A percentile compares a stretch with the other conserved stretches of the same genome.
phyloP scores from a whole-genome alignment of 495 filamentous ascomycete genomes.

The Penicillium alfredii region DNA sequence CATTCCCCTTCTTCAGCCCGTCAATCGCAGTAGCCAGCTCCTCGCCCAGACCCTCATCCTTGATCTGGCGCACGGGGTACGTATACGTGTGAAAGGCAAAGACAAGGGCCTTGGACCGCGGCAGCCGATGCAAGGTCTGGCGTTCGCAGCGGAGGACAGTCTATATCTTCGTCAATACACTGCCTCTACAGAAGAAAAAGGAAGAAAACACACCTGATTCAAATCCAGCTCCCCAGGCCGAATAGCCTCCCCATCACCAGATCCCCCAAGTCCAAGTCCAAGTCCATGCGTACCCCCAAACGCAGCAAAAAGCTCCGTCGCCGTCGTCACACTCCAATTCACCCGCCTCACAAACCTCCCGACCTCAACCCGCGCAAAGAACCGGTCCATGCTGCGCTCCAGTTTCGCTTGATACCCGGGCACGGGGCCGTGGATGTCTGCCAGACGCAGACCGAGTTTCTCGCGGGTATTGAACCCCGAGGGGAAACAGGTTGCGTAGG shows the following conservation, averaged over 20 bases:
- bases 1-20: slow-evolving; percentile 62
- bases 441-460: slow-evolving; percentile 58
- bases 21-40: slow-evolving; percentile 67
- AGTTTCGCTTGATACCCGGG: slow-evolving; percentile 66
- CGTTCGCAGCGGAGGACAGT: slow-evolving; percentile 63
- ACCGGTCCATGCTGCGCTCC: slow-evolving; percentile 70
- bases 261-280: slow-evolving; percentile 17
- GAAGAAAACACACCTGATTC: slow-evolving; percentile 33
- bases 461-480: slow-evolving; percentile 59
- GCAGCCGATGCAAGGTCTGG: slow-evolving; percentile 71
- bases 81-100: slow-evolving; percentile 80
- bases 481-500: slow-evolving; percentile 67
- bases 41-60: slow-evolving; percentile 59
- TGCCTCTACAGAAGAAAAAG: not conserved
- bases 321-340: slow-evolving; percentile 61
- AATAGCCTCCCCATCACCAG: slow-evolving; percentile 37
- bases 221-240: slow-evolving; percentile 41
- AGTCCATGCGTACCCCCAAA: slow-evolving; percentile 36
- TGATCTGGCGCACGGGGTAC: slow-evolving; percentile 62
- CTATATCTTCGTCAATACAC: slow-evolving; percentile 22
- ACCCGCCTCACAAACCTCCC: slow-evolving; percentile 35
- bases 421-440: slow-evolving; percentile 64
- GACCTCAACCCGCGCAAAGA: slow-evolving; percentile 50
- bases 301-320: slow-evolving; percentile 49
- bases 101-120: slow-evolving; percentile 57